phyloP scores from a whole-genome alignment of 2,329 filamentous ascomycete species.

The Claviceps pusilla region DNA sequence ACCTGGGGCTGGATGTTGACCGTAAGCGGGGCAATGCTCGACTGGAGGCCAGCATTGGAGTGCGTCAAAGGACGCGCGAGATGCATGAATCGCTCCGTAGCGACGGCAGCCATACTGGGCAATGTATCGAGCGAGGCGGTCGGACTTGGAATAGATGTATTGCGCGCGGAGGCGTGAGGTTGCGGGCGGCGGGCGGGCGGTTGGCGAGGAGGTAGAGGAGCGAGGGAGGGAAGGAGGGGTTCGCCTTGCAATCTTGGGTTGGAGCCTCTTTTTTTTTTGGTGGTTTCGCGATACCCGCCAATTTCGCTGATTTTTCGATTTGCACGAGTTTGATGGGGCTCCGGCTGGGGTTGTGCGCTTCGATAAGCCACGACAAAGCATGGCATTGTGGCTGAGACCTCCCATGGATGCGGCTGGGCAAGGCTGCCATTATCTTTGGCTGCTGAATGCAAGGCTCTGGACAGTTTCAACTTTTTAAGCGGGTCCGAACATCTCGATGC shows the following conservation, averaged over 20 bases:
- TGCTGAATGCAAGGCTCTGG: conserved; percentile 20
- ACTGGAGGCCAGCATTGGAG: conserved; percentile 60
- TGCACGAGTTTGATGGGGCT: conserved; percentile 24
- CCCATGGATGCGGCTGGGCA: conserved; percentile 19
- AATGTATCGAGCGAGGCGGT: conserved; percentile 11
- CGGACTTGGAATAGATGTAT: neutral
- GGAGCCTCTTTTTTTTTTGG: conserved; percentile 2
- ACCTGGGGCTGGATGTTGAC: conserved; percentile 95
- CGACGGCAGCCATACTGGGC: conserved; percentile 62
- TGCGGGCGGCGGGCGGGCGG: conserved; percentile 2
- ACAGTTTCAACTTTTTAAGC: conserved; percentile 8
- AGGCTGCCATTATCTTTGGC: conserved; percentile 6
- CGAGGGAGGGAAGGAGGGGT: conserved; percentile 5
- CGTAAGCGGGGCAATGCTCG: conserved; percentile 78
- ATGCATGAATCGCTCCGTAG: conserved; percentile 79
- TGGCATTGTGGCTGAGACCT: conserved; percentile 16
- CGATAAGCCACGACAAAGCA: conserved; percentile 31
- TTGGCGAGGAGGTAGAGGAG: conserved; percentile 5
- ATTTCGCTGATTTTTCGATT: conserved; percentile 30
- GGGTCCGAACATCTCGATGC: neutral
- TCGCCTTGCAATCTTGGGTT: neutral
- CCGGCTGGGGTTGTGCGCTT: conserved; percentile 36
- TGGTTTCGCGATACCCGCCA: conserved; percentile 19
- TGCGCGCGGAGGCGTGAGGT: conserved; percentile 4
- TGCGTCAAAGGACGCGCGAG: conserved; percentile 84